phyloP scores from a whole-genome alignment of 2,329 filamentous ascomycete genomes.

The Grosmannia serpens region DNA sequence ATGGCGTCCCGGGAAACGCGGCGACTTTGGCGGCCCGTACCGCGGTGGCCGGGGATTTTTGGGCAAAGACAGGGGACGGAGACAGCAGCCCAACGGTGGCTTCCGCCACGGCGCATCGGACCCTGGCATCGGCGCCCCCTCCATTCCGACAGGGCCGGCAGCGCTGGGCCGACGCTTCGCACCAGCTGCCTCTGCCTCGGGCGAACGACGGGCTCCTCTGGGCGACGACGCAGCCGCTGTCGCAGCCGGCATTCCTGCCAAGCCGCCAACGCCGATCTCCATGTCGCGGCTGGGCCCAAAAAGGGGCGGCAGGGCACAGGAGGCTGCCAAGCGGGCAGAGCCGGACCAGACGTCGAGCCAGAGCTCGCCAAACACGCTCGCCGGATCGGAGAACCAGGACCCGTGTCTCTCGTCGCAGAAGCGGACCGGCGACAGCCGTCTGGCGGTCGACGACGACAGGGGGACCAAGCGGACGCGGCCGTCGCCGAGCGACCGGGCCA shows the following conservation, averaged over 20 bases:
- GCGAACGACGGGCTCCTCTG: neutral
- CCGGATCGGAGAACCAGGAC: neutral
- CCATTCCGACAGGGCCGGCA: neutral
- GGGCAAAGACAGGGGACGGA: neutral
- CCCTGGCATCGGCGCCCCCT: neutral
- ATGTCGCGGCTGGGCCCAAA: neutral
- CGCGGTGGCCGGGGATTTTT: slow-evolving; percentile 2
- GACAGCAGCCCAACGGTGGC: no score
- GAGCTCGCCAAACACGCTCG: neutral
- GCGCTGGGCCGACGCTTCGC: neutral
- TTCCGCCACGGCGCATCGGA: neutral
- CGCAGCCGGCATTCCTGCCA: slow-evolving; percentile 4
- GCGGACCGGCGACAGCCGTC: neutral
- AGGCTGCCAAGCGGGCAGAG: neutral
- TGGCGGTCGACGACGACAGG: neutral
- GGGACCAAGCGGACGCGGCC: slow-evolving; percentile 8
- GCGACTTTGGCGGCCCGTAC: neutral
- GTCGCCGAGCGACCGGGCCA: slow-evolving; percentile 1
- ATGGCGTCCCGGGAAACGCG: neutral
- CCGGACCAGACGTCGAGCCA: neutral
- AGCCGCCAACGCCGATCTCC: slow-evolving; percentile 10
- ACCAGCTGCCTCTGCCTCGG: neutral
- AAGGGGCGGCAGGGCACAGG: neutral
- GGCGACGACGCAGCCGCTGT: neutral
- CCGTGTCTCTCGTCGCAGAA: neutral